Evolutionary conservation across 768 basidiomycete species (phyloP), one percentile per base, ranked within the genome.

Genomic region (Strobilomyces echinocephalus): DNA sequence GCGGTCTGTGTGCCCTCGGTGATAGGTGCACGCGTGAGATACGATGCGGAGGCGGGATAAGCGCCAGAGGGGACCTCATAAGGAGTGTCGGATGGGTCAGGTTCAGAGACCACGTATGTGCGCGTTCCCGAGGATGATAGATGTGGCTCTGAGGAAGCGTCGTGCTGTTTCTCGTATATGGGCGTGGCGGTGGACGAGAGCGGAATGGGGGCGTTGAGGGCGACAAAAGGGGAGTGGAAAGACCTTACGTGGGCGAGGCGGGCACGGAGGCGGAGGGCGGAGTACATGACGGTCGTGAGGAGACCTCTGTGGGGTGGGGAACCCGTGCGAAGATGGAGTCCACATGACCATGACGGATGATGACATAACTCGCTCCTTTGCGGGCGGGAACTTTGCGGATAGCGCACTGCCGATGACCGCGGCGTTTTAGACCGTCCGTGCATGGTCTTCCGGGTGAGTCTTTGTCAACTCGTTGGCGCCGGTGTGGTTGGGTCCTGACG

Each of bases 1-100:
- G 80, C 79, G 63, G 73, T 73, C 40, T 74, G 66, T 54, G 73
- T 67, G 45, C 64, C 72, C 43, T 68, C 61, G 3, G 67, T 59
- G 30, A 71, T 66, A 34, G 77, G 73, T 16, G 75, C 65, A 45
- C 72, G 73, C 6, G 79, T 71, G 51, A 73, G 68, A 63, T 77
- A 79, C 16, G 82, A 73, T 2, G 74, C 67, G 20, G 79, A 76
- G 30, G 74, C 73, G 39, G 79, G 76, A 66, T 82, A 83, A 6
- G 85, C 87, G 59, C 87, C 87, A 11, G 81, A 79, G 2, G 87
- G 87, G n/a, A 89, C 85, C 59, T 79, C 73, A 60, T 87, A 87
- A 31, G 80, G 79, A 40, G 75, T 78, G 51, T 82, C 66, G 52
- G 80, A 72, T 33, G 79, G 76, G 69, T 88, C 84, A 36, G 87